Evolutionary conservation across 1,284 basidiomycete genomes (phyloP), one percentile per base, ranked within the genome.

Genomic region (Ceratobasidium sp.): DNA sequence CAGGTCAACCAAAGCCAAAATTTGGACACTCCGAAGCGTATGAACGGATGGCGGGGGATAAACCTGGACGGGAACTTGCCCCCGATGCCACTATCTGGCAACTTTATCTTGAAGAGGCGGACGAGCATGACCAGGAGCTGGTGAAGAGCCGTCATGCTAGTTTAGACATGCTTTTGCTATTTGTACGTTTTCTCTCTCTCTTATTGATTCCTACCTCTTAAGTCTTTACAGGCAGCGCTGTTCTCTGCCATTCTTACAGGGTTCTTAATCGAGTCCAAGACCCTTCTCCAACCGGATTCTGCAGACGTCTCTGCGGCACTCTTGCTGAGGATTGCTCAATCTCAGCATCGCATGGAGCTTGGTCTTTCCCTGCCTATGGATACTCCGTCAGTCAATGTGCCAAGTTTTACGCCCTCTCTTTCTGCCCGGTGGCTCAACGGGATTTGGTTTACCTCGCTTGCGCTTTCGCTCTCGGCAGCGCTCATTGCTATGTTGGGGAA

Each of bases 391-490:
- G 6, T 43, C 13, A 23, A 18, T 4, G n/a, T 44, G 6, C 43
- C 43, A 28, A 16, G 1, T 50, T 46, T 50, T 18, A 64, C 38
- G 26, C 28, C 43, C 7, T 52, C 59, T 14, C 43, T 57, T 21
- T 21, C 21, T 30, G 23, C 63, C 18, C 49, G 18, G 13, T 30
- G 46, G 43, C 26, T 67, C 16, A 67, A 64, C 52, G 26, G 63
- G 7, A 7, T 62, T n/a, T 62, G 57, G 63, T 67, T 52, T 47
- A 41, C 28, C 6, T 67, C 63, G 13, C 57, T 67, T 23, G 28
- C 21, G 7, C 52, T 67, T 11, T 57, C 46, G 14, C 43, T 67
- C 6, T 26, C 26, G 13, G 26, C 28, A 13, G 43, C 52, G 14
- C 26, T 67, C 28, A 18, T 67, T 28, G 18, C 38, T 6, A 32